Percentiles rank a stretch among this genome's conserved stretches.
phyloP scores from a whole-genome alignment of 805 yeast genomes.

The Jamesozyma piceae region DNA sequence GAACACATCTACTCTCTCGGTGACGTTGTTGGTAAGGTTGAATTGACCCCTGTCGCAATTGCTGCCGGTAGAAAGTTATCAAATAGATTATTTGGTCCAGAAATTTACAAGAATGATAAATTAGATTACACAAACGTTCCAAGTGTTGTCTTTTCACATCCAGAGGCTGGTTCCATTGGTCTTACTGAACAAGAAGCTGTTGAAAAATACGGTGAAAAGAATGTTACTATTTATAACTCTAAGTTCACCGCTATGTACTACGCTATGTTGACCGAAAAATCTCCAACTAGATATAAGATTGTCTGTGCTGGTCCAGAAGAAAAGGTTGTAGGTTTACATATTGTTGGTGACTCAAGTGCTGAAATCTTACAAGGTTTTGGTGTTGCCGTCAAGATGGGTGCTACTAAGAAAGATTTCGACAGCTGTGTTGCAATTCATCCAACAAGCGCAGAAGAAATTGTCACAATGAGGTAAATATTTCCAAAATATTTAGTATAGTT shows the following conservation, averaged over 20 bases:
- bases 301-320: slow-evolving; percentile 72
- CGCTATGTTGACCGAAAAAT: slow-evolving; percentile 71
- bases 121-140: slow-evolving; percentile 85
- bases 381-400: slow-evolving; percentile 98
- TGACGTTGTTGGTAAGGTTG: slow-evolving; percentile 87
- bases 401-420: slow-evolving; percentile 93
- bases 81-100: slow-evolving; percentile 84
- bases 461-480: slow-evolving; percentile 41
- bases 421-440: slow-evolving; percentile 97
- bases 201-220: slow-evolving; percentile 66
- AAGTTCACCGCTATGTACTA: slow-evolving; percentile 88
- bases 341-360: slow-evolving; percentile 83
- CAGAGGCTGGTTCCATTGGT: slow-evolving; percentile 94
- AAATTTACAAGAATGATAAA: slow-evolving; percentile 57
- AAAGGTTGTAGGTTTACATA: slow-evolving; percentile 89
- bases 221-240: slow-evolving; percentile 73
- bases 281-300: slow-evolving; percentile 81
- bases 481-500: background rate
- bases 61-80: slow-evolving; percentile 95
- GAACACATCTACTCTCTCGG: slow-evolving; percentile 76
- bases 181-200: slow-evolving; percentile 70
- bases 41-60: slow-evolving; percentile 96
- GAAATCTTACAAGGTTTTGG: slow-evolving; percentile 98
- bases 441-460: slow-evolving; percentile 95
- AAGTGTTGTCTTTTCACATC: slow-evolving; percentile 95